Conservation (phyloP, 2,329 filamentous ascomycete species). For the Trichoderma breve region DNA sequence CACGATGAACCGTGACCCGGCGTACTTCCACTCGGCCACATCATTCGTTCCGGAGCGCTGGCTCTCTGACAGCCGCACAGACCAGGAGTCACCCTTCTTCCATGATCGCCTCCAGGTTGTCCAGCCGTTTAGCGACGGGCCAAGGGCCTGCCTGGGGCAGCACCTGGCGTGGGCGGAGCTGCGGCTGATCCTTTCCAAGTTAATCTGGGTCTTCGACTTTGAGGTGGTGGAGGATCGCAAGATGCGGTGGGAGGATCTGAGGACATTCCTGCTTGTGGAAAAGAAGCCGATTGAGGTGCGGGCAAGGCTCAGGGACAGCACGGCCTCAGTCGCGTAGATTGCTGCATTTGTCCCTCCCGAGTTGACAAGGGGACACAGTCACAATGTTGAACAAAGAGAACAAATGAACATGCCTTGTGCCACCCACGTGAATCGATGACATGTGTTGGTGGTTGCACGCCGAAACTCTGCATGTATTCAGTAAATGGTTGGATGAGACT, state of each 20-base stretch:
- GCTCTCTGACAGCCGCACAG: not conserved
- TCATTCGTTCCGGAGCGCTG: constrained; percentile 19
- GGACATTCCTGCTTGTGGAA: constrained; percentile 11
- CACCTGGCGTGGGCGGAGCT: constrained; percentile 19
- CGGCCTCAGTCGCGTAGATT: not conserved
- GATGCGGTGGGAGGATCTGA: constrained; percentile 13
- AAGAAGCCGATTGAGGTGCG: constrained; percentile 12
- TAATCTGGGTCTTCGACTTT: constrained; percentile 21
- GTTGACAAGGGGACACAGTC: not conserved
- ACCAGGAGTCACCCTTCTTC: constrained; percentile 6
- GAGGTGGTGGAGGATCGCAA: constrained; percentile 7
- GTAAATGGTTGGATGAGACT: not conserved
- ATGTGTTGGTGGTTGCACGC: not conserved
- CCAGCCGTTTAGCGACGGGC: constrained; percentile 17
- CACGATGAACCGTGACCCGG: constrained; percentile 9
- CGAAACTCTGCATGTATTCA: not conserved
- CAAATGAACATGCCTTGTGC: not conserved
- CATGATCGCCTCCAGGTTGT: constrained; percentile 7
- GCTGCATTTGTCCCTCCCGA: not conserved
- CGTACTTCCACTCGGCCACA: not conserved
- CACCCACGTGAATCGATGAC: not conserved
- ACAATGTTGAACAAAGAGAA: not conserved
- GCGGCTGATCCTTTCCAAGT: constrained; percentile 18
- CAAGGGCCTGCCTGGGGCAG: constrained; percentile 8
- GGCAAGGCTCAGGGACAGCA: not conserved